Evolutionary conservation across 1,284 basidiomycete species (phyloP).

Genomic region (Pascua sp.): DNA sequence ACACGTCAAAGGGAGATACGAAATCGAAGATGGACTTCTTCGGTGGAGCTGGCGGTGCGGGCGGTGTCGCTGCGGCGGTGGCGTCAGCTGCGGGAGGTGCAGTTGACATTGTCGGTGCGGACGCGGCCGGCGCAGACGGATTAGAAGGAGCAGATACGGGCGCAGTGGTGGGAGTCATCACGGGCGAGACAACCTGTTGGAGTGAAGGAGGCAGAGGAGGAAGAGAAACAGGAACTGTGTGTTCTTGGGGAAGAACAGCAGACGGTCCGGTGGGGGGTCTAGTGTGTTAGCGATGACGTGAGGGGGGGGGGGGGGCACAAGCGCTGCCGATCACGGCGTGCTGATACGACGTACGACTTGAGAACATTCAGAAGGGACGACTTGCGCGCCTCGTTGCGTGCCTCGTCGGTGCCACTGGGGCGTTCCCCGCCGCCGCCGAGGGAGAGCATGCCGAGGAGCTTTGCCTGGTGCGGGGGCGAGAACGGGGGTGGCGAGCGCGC

Average conservation of each 20-base stretch:
- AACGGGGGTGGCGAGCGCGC: too few species aligned
- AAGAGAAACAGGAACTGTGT: too few species aligned
- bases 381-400: conserved; percentile 5
- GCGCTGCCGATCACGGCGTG: neutral
- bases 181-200: too few species aligned
- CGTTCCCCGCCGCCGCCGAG: conserved; percentile 4
- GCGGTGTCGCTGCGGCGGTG: neutral
- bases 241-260: too few species aligned
- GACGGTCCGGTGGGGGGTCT: too few species aligned
- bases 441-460: conserved; percentile 20
- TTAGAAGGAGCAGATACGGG: too few species aligned
- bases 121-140: too few species aligned
- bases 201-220: too few species aligned
- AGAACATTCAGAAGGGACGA: conserved; percentile 14
- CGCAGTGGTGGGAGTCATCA: too few species aligned
- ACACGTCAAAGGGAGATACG: conserved; percentile 44
- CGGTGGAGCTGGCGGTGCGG: neutral
- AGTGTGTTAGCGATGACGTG: too few species aligned
- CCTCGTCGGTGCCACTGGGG: too few species aligned
- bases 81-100: neutral
- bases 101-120: neutral
- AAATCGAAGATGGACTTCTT: conserved; percentile 41
- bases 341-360: conserved; percentile 8
- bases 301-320: too few species aligned
- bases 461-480: conserved; percentile 14